Evolutionary conservation across 768 basidiomycete species (phyloP).

Genomic region (Leccinum longicurvipes): DNA sequence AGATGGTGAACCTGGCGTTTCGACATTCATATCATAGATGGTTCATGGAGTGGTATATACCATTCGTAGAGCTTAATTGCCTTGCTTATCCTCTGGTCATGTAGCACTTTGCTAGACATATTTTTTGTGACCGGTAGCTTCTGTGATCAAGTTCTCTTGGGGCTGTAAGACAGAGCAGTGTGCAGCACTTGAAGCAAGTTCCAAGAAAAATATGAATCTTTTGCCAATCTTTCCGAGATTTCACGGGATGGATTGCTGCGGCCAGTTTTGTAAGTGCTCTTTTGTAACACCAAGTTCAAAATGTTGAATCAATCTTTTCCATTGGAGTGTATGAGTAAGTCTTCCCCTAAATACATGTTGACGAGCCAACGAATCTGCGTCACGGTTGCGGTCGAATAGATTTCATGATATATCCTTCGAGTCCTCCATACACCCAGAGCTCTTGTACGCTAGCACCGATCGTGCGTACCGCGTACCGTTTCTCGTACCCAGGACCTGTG

Average conservation of each 20-base stretch:
- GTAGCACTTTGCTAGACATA: background rate
- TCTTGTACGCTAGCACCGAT: conserved; percentile 96
- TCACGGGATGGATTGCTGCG: no score
- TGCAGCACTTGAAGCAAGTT: no score
- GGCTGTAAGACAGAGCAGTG: no score
- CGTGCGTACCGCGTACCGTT: conserved; percentile 63
- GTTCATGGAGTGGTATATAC: conserved; percentile 21
- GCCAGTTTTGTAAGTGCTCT: no score
- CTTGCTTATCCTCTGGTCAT: background rate
- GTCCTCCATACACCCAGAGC: conserved; percentile 91
- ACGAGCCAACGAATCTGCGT: background rate
- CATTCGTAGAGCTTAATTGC: conserved; percentile 17
- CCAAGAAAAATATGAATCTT: no score
- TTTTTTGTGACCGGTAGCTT: background rate
- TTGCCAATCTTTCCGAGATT: no score
- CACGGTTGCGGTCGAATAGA: conserved; percentile 43
- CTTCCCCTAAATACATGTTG: background rate
- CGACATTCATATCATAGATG: conserved; percentile 19
- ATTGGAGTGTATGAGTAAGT: no score
- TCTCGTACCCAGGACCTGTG: conserved; percentile 38
- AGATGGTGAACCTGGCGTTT: conserved; percentile 19
- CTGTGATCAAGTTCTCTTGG: background rate
- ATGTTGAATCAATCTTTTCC: no score
- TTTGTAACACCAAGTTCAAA: no score
- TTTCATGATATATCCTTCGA: conserved; percentile 90